Evolutionary conservation across 1,139 yeast genomes (phyloP).

Genomic region (Saccharomycopsis phalli): DNA sequence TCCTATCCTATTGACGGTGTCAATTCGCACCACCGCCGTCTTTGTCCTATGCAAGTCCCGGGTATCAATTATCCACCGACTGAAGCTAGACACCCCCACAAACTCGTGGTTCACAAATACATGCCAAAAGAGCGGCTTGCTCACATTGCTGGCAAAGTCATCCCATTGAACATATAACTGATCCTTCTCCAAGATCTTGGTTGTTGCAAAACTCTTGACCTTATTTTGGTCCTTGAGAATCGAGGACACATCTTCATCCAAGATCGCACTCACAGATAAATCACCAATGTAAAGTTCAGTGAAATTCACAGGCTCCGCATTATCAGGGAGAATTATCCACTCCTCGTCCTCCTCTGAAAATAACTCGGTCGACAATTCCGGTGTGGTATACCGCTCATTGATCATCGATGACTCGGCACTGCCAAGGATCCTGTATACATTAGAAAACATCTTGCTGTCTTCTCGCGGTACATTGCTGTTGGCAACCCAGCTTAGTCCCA

Average conservation of each 20-base stretch:
- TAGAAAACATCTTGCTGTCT: constrained; percentile 11
- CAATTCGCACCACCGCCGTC: constrained; percentile 21
- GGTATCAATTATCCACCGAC: constrained; percentile 15
- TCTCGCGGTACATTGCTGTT: constrained; percentile 10
- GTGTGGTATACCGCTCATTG: not conserved
- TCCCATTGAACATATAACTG: constrained; percentile 24
- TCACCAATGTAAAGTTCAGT: constrained; percentile 25
- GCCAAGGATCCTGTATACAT: constrained; percentile 6
- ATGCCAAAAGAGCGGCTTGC: constrained; percentile 23
- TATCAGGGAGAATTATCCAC: constrained; percentile 26
- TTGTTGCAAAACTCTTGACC: constrained; percentile 12
- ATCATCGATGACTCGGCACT: not conserved
- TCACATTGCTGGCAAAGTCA: constrained; percentile 20
- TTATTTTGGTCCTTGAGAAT: constrained; percentile 8
- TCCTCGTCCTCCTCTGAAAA: constrained; percentile 23
- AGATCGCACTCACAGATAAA: constrained; percentile 21
- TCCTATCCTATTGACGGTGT: constrained; percentile 22
- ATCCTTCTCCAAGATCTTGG: constrained; percentile 3
- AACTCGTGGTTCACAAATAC: constrained; percentile 26
- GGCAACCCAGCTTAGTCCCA: constrained; percentile 24
- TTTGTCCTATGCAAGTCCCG: constrained; percentile 5
- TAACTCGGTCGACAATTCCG: not conserved
- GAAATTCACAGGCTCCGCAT: constrained; percentile 10
- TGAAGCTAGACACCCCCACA: constrained; percentile 22
- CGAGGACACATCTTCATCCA: constrained; percentile 11